Percentiles rank a stretch among this genome's conserved stretches.
Conservation (phyloP, 1,284 basidiomycete genomes). For the Agaricales sp. region DNA sequence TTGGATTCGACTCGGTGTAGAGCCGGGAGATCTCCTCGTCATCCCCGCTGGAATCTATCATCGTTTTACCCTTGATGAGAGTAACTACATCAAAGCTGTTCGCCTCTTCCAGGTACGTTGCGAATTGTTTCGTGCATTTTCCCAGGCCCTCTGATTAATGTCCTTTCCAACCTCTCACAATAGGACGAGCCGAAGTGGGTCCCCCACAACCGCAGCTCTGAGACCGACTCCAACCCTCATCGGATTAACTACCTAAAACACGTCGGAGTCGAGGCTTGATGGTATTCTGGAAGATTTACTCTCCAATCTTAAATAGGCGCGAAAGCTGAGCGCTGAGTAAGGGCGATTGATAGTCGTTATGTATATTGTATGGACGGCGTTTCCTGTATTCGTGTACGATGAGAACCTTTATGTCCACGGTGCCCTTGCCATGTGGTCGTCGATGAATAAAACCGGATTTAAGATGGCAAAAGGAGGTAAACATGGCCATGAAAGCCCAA, state of each 20-base stretch:
- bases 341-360: too few relatives aligned
- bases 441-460: too few relatives aligned
- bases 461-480: too few relatives aligned
- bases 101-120: conserved; percentile 63
- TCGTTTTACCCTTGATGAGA: conserved; percentile 73
- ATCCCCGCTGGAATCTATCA: conserved; percentile 78
- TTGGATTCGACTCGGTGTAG: conserved; percentile 68
- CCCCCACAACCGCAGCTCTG: conserved; percentile 53
- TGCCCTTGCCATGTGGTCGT: too few relatives aligned
- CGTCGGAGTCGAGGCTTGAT: conserved; percentile 21
- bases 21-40: conserved; percentile 64
- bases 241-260: conserved; percentile 51
- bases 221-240: conserved; percentile 54
- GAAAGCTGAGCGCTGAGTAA: too few relatives aligned
- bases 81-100: conserved; percentile 60
- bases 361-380: too few relatives aligned
- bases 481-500: too few relatives aligned
- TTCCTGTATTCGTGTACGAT: too few relatives aligned
- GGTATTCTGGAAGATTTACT: background rate
- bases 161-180: background rate
- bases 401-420: too few relatives aligned
- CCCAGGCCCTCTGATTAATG: background rate
- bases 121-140: background rate
- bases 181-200: conserved; percentile 87
- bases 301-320: too few relatives aligned